phyloP scores from a whole-genome alignment of 306 rosid species.

The Spatholobus suberectus region DNA sequence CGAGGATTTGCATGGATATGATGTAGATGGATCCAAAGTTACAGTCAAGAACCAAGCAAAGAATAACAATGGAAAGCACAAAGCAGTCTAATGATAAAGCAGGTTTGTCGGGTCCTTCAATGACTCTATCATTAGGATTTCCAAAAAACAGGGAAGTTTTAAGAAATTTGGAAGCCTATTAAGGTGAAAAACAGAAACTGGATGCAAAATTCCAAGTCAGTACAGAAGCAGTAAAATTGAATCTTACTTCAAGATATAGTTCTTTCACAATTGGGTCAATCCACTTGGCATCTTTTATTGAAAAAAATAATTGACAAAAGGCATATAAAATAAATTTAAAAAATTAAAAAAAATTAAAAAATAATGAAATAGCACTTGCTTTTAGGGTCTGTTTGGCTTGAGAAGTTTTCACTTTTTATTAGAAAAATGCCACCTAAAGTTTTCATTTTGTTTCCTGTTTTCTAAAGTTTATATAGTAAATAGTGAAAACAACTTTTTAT shows the following conservation, averaged over 20 bases:
- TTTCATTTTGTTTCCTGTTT: not conserved
- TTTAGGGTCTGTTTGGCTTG: not conserved
- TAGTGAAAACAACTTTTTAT: not conserved
- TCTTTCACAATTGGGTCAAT: not conserved
- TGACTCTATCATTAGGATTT: constrained; percentile 15
- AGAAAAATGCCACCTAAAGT: not conserved
- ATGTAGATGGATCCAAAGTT: not conserved
- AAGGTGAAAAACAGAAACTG: not conserved
- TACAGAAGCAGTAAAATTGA: not conserved
- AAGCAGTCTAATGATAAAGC: constrained; percentile 11
- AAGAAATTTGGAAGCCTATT: not conserved
- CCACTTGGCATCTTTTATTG: not conserved
- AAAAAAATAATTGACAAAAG: not conserved
- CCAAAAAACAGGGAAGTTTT: not conserved
- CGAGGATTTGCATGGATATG: constrained; percentile 12
- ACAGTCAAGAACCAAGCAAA: constrained; percentile 14
- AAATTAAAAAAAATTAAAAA: not conserved
- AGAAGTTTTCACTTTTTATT: not conserved
- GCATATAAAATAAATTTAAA: not conserved
- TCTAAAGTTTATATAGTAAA: not conserved
- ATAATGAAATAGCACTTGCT: not conserved
- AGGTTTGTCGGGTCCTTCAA: constrained; percentile 12
- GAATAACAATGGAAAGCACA: constrained; percentile 12
- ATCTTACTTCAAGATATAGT: not conserved
- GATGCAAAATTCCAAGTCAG: not conserved